Percentiles rank a stretch among this genome's conserved stretches.
Conservation (phyloP, 768 basidiomycete genomes). For the Leccinum sublutescens region DNA sequence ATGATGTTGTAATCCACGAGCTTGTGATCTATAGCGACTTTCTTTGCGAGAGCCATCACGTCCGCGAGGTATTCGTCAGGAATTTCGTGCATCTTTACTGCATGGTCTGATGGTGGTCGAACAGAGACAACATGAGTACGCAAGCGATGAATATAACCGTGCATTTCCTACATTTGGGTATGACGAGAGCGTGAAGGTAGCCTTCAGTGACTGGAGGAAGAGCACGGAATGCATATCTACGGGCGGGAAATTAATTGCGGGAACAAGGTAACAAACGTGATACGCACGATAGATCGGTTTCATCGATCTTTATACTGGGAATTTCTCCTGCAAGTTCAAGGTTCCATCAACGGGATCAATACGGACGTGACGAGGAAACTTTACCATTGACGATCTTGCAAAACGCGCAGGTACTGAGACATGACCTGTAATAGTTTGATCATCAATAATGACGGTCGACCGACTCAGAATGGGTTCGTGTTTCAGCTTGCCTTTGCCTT, state of each 20-base stretch:
- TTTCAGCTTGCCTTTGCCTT: constrained; percentile 17
- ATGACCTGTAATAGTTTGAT: constrained; percentile 37
- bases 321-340: constrained; percentile 63
- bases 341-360: background rate
- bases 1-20: constrained; percentile 83
- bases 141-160: fast-evolving
- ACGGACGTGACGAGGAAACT: background rate
- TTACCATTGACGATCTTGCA: constrained; percentile 91
- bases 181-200: constrained; percentile 67
- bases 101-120: constrained; percentile 58
- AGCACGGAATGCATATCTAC: constrained; percentile 84
- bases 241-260: background rate
- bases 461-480: background rate
- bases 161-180: constrained; percentile 77
- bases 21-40: constrained; percentile 70
- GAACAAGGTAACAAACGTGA: background rate
- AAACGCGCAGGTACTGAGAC: constrained; percentile 68
- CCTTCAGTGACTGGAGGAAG: constrained; percentile 85
- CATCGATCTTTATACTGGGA: constrained; percentile 78
- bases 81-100: constrained; percentile 79
- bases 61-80: constrained; percentile 82
- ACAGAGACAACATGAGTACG: background rate
- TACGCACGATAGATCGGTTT: constrained; percentile 69
- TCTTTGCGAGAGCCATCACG: constrained; percentile 78
- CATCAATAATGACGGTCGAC: background rate